Conservation (phyloP, 768 basidiomycete species). For the Porphyrellus cyaneotinctus region DNA sequence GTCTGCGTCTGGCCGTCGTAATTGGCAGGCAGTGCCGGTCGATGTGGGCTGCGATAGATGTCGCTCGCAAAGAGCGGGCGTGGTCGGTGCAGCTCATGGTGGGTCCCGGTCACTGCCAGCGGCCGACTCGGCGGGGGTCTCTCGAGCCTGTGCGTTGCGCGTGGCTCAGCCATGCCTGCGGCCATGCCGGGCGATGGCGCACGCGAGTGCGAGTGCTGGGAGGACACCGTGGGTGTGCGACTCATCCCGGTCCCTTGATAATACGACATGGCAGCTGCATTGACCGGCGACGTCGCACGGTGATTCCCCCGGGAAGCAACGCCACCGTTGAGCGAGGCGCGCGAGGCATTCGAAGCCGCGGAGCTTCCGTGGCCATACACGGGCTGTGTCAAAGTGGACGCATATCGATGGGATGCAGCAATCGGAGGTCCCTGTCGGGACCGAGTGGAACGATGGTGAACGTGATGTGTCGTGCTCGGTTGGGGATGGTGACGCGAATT, state of each 20-base stretch:
- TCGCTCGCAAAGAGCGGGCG: constrained; percentile 11
- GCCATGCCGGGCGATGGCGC: constrained; percentile 1
- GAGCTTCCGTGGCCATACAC: constrained; percentile 26
- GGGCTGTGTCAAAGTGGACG: constrained; percentile 24
- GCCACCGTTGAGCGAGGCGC: constrained; percentile 18
- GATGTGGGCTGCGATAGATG: constrained; percentile 17
- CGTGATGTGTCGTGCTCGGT: constrained; percentile 18
- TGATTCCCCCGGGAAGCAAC: constrained; percentile 11
- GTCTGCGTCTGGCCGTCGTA: constrained; percentile 33
- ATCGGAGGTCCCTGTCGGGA: constrained; percentile 26
- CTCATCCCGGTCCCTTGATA: constrained; percentile 1
- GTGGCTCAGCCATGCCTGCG: not conserved
- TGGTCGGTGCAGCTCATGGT: constrained; percentile 9
- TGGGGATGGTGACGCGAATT: not conserved
- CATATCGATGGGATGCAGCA: constrained; percentile 30
- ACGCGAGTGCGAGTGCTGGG: constrained; percentile 11
- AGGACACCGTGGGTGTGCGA: constrained; percentile 8
- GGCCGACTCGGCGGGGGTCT: not conserved
- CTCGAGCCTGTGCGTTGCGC: not conserved
- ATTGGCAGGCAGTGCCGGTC: constrained; percentile 22
- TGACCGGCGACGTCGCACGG: constrained; percentile 7
- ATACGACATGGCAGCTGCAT: not conserved
- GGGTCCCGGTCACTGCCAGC: constrained; percentile 11
- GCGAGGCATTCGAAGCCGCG: constrained; percentile 16
- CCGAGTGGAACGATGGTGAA: constrained; percentile 17